Conservation (phyloP, 352 stramenopile species). For the Pythium rishiriense region DNA sequence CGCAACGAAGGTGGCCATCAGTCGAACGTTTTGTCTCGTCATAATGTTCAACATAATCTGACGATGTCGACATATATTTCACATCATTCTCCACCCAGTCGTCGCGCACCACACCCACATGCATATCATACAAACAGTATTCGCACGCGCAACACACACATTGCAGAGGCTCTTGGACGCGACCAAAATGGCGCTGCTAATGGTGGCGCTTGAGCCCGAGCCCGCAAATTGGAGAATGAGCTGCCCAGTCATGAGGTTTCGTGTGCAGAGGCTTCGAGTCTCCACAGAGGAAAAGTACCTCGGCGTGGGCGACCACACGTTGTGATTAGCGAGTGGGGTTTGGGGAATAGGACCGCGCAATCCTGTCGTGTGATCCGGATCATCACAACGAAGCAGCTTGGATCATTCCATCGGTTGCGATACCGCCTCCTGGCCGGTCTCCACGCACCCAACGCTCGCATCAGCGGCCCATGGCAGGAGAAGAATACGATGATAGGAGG, state of each 20-base stretch:
- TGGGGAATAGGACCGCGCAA: background rate
- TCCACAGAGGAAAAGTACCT: background rate
- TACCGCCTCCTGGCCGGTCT: too few species aligned
- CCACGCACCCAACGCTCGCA: too few species aligned
- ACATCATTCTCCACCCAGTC: constrained; percentile 10
- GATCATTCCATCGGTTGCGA: too few species aligned
- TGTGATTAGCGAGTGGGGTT: constrained; percentile 4
- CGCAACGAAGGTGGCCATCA: background rate
- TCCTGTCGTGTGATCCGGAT: background rate
- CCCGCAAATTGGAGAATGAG: background rate
- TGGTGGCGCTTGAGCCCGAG: background rate
- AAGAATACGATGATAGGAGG: too few species aligned
- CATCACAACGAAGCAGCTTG: too few species aligned
- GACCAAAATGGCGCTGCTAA: background rate
- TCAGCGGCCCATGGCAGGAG: too few species aligned
- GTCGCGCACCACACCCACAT: too few species aligned
- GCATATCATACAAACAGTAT: too few species aligned
- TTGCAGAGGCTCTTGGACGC: too few species aligned
- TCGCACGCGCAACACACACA: too few species aligned
- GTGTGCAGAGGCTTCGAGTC: background rate
- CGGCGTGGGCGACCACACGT: background rate
- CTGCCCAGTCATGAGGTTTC: background rate
- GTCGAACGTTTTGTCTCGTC: background rate
- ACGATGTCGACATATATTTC: constrained; percentile 17
- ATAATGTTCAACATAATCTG: constrained; percentile 18